Evolutionary conservation across 2,329 filamentous ascomycete species (phyloP).

Genomic region (Raffaelea ambrosiae): DNA sequence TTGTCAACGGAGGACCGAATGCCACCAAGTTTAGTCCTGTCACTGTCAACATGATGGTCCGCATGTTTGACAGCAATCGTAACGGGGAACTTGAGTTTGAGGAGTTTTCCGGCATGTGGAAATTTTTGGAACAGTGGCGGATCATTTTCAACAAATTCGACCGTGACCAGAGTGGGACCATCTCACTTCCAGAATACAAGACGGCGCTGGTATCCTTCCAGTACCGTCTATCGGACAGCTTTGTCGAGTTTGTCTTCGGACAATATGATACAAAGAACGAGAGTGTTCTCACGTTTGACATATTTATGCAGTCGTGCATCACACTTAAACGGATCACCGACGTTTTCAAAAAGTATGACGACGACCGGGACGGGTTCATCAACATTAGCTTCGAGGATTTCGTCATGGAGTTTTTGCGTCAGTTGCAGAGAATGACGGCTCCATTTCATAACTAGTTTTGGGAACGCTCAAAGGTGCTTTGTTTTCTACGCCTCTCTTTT

Average conservation of each 20-base stretch:
- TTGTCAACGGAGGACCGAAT: conserved; percentile 79
- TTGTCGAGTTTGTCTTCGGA: conserved; percentile 76
- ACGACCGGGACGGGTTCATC: conserved; percentile 90
- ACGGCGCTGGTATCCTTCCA: conserved; percentile 90
- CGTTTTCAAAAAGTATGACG: conserved; percentile 97
- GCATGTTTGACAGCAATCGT: conserved; percentile 95
- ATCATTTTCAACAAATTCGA: conserved; percentile 94
- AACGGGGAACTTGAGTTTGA: conserved; percentile 86
- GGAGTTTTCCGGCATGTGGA: conserved; percentile 95
- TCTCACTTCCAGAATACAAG: conserved; percentile 77
- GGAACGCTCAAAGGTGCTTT: too few species aligned
- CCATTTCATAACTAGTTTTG: too few species aligned
- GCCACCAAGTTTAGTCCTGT: conserved; percentile 87
- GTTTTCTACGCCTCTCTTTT: not conserved
- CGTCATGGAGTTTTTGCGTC: conserved; percentile 58
- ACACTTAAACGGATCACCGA: conserved; percentile 97
- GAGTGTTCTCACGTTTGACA: conserved; percentile 78
- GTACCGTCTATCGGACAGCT: conserved; percentile 77
- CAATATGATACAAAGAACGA: conserved; percentile 75
- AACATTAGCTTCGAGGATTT: conserved; percentile 78
- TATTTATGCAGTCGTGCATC: conserved; percentile 97
- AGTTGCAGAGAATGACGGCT: conserved; percentile 33
- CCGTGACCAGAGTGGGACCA: conserved; percentile 75
- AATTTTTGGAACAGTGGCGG: conserved; percentile 89
- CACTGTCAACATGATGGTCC: conserved; percentile 98